Base-by-base conservation (phyloP, 2,329 filamentous ascomycete species). In the Hypoxylon sp. region DNA sequence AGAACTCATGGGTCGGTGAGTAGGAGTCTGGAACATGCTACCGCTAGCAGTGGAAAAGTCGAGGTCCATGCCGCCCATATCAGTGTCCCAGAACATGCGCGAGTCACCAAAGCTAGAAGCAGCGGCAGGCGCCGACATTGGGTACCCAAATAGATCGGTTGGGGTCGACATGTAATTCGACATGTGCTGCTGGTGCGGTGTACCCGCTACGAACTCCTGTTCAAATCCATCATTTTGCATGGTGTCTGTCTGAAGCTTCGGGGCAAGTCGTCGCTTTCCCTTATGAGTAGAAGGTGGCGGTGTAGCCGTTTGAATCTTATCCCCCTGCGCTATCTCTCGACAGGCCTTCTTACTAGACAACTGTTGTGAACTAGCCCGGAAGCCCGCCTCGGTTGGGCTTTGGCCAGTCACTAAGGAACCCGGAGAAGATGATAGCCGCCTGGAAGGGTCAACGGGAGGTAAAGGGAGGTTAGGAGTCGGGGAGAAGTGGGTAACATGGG, bases 401-500 rank as follows among this genome's bases (percentile, higher is more conserved):
- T 71, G 73, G 69, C 69, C 77, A 70, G 74, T 74, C 33, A 73
- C 78, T 62, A 81, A 79, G 52, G 83, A 80, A 35, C 79, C 83
- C 35, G 88, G 86, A 57, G 90, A 90, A 14, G 89, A 91, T 13
- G 83, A 83, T 47, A 91, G 78, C 73, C 85, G 84, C 74, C 83
- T 83, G 69, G 88, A 85, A 35, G 86, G 85, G 73, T 90, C 86
- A 75, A 90, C 87, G 33, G 88, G 86, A 66, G 88, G 87, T 62
- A 91, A 79, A 61, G 84, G 82, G 59, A 87, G 78, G 74, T 81
- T 86, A 14, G 83, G 81, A 73, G 84, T 84, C 47, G 85, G 81
- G 47, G 86, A 86, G 73, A 88, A 85, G 76, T 91, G 86, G 73
- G 88, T 89, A 74, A 84, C 86, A 87, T 91, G 88, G 76, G 89